A percentile compares a stretch with the other conserved stretches of the same genome.
Conservation (phyloP, 2,329 filamentous ascomycete genomes). For the Botryotinia globosa region DNA sequence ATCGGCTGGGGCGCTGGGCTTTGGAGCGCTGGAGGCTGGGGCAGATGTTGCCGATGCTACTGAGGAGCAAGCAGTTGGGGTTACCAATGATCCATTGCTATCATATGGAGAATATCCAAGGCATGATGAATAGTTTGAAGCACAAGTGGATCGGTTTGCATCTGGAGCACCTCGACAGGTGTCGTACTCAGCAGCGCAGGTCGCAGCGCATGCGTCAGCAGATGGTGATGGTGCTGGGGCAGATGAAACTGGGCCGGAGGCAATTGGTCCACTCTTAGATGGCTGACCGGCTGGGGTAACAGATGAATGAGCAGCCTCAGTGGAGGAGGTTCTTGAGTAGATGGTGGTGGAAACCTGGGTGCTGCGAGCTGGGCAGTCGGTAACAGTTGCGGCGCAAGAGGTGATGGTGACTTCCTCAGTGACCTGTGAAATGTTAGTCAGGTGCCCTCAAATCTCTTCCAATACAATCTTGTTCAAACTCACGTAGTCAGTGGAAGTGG, state of each 20-base stretch:
- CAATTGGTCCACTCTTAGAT: background rate
- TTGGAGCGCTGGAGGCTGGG: background rate
- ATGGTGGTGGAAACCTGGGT: conserved; percentile 16
- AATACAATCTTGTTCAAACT: background rate
- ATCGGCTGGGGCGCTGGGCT: background rate
- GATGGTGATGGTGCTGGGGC: background rate
- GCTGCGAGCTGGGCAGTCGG: conserved; percentile 21
- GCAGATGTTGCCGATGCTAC: background rate
- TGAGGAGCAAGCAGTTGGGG: too few relatives aligned
- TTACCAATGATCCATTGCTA: too few relatives aligned
- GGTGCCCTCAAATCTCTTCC: background rate
- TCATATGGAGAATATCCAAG: too few relatives aligned
- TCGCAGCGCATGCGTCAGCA: too few relatives aligned
- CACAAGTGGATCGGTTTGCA: too few relatives aligned
- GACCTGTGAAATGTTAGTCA: background rate
- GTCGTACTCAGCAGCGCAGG: too few relatives aligned
- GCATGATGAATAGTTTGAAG: too few relatives aligned
- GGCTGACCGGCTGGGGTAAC: conserved; percentile 6
- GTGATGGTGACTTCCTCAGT: conserved; percentile 23
- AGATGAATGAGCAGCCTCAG: background rate
- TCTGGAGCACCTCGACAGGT: too few relatives aligned
- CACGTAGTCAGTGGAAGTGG: conserved; percentile 19
- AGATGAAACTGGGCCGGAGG: background rate
- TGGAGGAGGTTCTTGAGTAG: conserved; percentile 4
- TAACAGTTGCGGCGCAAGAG: conserved; percentile 20